Evolutionary conservation across 306 rosid species (phyloP), one percentile per base, ranked within the genome.

Genomic region (Mucuna pruriens): DNA sequence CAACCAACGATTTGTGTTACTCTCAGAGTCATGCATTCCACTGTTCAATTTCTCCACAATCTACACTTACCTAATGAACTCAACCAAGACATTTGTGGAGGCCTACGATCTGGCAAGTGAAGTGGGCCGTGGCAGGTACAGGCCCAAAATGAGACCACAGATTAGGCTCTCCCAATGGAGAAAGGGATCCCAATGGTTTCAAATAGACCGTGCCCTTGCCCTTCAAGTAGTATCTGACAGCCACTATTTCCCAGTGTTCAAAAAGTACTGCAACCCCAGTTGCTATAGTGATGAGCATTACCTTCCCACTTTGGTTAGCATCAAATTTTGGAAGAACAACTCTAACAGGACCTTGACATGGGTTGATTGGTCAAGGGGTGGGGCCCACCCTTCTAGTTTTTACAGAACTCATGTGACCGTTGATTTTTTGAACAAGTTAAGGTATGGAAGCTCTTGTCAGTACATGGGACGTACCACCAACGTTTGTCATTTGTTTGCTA

Each of bases 131-230:
- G 96, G 95, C 6, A 87, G 99, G 4, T 95, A 91, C 81, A 85
- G 4, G 3, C 3, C 39, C 2, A 71, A 31, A 38, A 93, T 95
- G 99, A 70, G 19, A 22, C 98, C 98, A 0, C 49, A 6, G 0
- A 74, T 95, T 13, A 79, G 2, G 2, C 80, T 92, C 3, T 5
- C 34, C 0, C 96, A 93, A 19, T 95, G 99, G 99, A 79, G 97
- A 4, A 95, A 95, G 70, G 98, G 99, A 3, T 93, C 97, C 2
- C 98, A 93, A n/a, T 95, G 99, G 99, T 95, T 95, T 70, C 91
- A 86, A 78, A 78, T 93, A 26, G 92, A 93, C 83, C 89, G 99
- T 0, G 29, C 9, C 7, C 71, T 92, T 0, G 97, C 97, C 29
- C 3, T 79, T 1, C 86, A 81, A 45, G 55, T 93, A 3, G 83